Percentiles rank a stretch among this genome's conserved stretches.
phyloP scores from a whole-genome alignment of 768 basidiomycete species.

The Trametes elegans region DNA sequence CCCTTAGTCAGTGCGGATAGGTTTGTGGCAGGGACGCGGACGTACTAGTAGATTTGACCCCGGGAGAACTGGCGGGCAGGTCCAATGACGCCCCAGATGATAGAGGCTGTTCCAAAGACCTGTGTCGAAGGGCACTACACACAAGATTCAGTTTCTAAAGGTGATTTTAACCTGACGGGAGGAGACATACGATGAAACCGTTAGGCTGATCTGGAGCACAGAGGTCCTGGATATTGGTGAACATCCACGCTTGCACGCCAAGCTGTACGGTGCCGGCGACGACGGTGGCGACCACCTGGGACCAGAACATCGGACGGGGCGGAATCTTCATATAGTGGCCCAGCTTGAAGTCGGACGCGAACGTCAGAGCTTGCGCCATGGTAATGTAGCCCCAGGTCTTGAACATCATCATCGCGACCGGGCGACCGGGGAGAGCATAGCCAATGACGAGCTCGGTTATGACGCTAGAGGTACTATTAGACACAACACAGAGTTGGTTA shows the following conservation, averaged over 20 bases:
- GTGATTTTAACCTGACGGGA: not conserved
- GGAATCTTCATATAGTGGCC: conserved; percentile 75
- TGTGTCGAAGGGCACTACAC: conserved; percentile 64
- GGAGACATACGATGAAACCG: conserved; percentile 49
- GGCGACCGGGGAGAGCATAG: conserved; percentile 55
- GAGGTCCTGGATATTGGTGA: conserved; percentile 61
- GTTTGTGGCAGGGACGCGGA: not conserved
- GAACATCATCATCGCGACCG: conserved; percentile 79
- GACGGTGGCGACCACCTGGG: conserved; percentile 56
- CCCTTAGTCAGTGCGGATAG: not conserved
- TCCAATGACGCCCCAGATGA: conserved; percentile 47
- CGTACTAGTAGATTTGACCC: conserved; percentile 37
- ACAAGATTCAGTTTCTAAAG: not conserved
- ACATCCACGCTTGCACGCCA: conserved; percentile 63
- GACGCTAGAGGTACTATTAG: conserved; percentile 40
- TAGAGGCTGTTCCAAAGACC: conserved; percentile 53
- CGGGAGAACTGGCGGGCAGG: conserved; percentile 35
- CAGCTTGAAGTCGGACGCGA: conserved; percentile 73
- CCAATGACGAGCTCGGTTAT: conserved; percentile 76
- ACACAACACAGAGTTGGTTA: conserved; percentile 16
- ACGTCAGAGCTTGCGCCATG: conserved; percentile 63
- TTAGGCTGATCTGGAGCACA: conserved; percentile 53
- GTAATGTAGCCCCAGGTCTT: conserved; percentile 71
- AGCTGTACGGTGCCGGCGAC: conserved; percentile 68
- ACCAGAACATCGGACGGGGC: conserved; percentile 38